Evolutionary conservation across 257 asterid genomes (phyloP), one percentile per base, ranked within the genome.

Genomic region (Ophiorrhiza pumila): DNA sequence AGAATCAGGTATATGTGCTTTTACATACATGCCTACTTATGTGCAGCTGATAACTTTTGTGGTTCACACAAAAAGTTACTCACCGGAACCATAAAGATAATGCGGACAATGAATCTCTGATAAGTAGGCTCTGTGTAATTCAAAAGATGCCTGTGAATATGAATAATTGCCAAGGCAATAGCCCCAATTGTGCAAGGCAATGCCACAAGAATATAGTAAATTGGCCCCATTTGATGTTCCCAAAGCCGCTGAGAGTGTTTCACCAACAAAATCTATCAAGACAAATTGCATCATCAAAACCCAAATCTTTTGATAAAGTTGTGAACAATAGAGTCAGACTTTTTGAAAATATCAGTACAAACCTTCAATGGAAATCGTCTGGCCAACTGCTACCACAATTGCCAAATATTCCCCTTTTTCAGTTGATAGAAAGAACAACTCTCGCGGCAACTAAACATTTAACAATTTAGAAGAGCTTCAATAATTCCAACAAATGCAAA

Each of bases 31-130:
- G 22, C 22, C 25, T 7, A 50, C 9, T 5, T 4, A 31, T 67
- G 29, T 13, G 39, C 12, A 66, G 50, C 32, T 25, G 23, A 32
- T 5, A 43, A 65, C 6, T 6, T 5, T 34, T 3, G 12, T 25
- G 37, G 18, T 22, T 46, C 9, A 7, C 35, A 71, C 41, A 11
- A 53, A 13, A 18, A 61, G 58, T 42, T 56, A 85, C 99, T 95
- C 77, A 95, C 99, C 49, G 98, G 99, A 80, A 95, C 96, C 99
- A 95, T 95, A 74, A 95, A 95, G 81, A 95, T 89, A 73, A 95
- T 95, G 55, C 99, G 99, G 71, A 95, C 98, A 61, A 95, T 95
- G 78, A 84, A 92, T 83, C 99, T 81, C 88, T 95, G 99, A 80
- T 80, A 95, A 1, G 91, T 89, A 29, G 98, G 99, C 82, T 92